Conservation (phyloP, 2,329 filamentous ascomycete genomes). For the Fusarium sp. region DNA sequence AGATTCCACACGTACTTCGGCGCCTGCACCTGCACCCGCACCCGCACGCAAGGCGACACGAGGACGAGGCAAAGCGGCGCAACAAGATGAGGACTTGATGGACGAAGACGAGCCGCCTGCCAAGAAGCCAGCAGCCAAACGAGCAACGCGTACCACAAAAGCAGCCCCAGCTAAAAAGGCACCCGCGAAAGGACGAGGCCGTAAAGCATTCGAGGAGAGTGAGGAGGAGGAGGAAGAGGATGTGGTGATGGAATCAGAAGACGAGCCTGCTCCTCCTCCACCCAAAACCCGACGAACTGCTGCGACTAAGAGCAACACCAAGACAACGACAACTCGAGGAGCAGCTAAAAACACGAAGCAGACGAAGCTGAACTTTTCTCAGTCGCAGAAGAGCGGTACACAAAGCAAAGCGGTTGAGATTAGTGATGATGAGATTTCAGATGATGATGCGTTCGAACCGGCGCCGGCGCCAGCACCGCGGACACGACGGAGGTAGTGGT, state of each 20-base stretch:
- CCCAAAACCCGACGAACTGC: slow-evolving; percentile 47
- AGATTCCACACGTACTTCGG: background rate
- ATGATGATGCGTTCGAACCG: slow-evolving; percentile 70
- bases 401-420: slow-evolving; percentile 66
- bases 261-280: slow-evolving; percentile 53
- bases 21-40: slow-evolving; percentile 10
- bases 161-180: slow-evolving; percentile 60
- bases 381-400: slow-evolving; percentile 52
- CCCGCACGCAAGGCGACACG: slow-evolving; percentile 19
- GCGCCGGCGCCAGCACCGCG: slow-evolving; percentile 53
- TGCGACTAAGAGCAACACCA: slow-evolving; percentile 32
- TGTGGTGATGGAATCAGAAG: slow-evolving; percentile 65
- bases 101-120: slow-evolving; percentile 60
- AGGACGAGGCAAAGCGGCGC: slow-evolving; percentile 38
- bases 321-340: slow-evolving; percentile 28
- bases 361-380: slow-evolving; percentile 52
- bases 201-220: slow-evolving; percentile 48
- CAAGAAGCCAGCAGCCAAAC: slow-evolving; percentile 49
- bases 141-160: slow-evolving; percentile 51
- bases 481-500: slow-evolving; percentile 46
- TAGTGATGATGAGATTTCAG: slow-evolving; percentile 73
- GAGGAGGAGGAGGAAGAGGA: slow-evolving; percentile 61
- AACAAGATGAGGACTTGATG: slow-evolving; percentile 46
- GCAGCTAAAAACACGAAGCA: slow-evolving; percentile 46
- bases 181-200: slow-evolving; percentile 55